Percentiles rank a stretch among this genome's conserved stretches.
Evolutionary conservation across 495 filamentous ascomycete species (phyloP).

Genomic region (Penicillium ochrochloron): DNA sequence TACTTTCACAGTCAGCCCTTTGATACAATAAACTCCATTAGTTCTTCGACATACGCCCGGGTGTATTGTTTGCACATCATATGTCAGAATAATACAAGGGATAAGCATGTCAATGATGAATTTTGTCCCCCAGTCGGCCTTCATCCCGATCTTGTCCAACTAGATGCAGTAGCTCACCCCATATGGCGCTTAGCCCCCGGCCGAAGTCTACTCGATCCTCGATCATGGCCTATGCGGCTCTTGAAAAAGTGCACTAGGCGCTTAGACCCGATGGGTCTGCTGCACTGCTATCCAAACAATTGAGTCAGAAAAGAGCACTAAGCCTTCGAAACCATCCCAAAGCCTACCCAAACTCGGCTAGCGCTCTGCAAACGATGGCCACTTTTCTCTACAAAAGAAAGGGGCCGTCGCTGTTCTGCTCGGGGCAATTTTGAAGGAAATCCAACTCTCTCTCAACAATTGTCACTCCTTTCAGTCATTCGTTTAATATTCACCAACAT

Average conservation of each 20-base stretch:
- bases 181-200: neutral
- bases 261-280: neutral
- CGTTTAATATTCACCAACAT: constrained; percentile 3
- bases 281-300: neutral
- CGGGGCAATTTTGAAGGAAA: neutral
- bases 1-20: no score
- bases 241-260: neutral
- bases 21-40: no score
- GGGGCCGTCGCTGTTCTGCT: neutral
- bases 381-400: constrained; percentile 1
- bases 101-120: no score
- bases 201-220: neutral
- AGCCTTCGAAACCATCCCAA: neutral
- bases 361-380: neutral
- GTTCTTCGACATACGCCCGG: no score
- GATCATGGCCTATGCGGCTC: neutral
- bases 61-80: no score
- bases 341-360: neutral
- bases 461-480: constrained; percentile 8
- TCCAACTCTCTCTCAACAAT: neutral
- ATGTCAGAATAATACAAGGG: no score
- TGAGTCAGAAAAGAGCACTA: constrained; percentile 1
- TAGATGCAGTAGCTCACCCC: neutral
- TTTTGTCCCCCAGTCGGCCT: neutral
- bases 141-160: neutral